phyloP scores from a whole-genome alignment of 2,329 filamentous ascomycete species.

The Coniochaeta sp. region DNA sequence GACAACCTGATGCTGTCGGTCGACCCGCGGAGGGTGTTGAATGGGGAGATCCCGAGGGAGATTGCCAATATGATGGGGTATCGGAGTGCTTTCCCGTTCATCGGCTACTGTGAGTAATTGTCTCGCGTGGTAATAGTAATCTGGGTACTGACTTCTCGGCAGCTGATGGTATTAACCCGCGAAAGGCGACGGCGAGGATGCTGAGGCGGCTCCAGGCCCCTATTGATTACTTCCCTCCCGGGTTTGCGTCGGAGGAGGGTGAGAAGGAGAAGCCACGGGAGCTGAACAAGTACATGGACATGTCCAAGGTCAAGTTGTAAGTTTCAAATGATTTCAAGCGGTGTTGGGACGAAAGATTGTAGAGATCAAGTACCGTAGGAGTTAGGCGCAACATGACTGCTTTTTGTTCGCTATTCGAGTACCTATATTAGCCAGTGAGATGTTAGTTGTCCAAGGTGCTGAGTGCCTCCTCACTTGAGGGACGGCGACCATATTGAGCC shows the following conservation, averaged over 20 bases:
- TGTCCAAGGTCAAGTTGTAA: not conserved
- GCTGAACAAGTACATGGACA: not conserved
- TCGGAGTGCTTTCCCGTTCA: conserved; percentile 8
- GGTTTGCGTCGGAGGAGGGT: conserved; percentile 1
- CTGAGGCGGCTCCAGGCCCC: conserved; percentile 1
- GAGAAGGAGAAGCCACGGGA: conserved; percentile 1
- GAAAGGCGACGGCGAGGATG: conserved; percentile 2
- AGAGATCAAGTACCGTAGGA: too few relatives aligned
- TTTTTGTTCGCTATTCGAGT: too few relatives aligned
- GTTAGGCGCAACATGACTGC: too few relatives aligned
- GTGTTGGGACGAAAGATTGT: not conserved
- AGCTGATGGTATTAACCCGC: conserved; percentile 2
- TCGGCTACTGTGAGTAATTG: conserved; percentile 6
- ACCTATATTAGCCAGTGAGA: too few relatives aligned
- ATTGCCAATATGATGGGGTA: conserved; percentile 9
- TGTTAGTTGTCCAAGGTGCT: too few relatives aligned
- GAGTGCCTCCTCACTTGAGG: too few relatives aligned
- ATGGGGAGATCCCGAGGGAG: conserved; percentile 8
- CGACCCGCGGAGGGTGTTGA: conserved; percentile 11
- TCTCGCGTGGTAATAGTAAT: too few relatives aligned
- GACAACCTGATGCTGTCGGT: conserved; percentile 29
- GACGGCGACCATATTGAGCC: too few relatives aligned
- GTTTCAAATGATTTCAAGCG: not conserved
- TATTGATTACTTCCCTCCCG: not conserved
- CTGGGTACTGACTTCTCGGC: not conserved